Percentiles rank a stretch among this genome's conserved stretches.
These are phyloP conservation scores for Leptomonas pyrrhocoris DNA, from an alignment of 208 protist species.

Conservation along the genomic window DNA sequence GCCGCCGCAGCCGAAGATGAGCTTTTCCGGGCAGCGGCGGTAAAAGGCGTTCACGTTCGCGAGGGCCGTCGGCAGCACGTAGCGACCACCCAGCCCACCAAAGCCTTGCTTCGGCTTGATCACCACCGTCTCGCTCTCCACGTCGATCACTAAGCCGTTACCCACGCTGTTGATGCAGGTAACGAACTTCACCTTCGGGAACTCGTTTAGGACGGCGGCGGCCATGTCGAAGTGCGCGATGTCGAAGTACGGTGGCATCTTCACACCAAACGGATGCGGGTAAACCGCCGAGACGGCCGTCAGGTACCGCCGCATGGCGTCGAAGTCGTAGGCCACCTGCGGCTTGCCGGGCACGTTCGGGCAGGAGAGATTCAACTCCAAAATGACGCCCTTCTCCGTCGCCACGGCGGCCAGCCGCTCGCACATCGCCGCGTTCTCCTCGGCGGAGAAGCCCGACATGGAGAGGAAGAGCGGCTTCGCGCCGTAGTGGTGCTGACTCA, in stretches of 20 bases:
- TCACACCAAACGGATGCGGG: slow-evolving; percentile 82
- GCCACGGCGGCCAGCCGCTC: slow-evolving; percentile 49
- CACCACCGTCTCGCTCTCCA: slow-evolving; percentile 78
- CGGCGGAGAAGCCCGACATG: slow-evolving; percentile 79
- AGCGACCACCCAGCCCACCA: slow-evolving; percentile 81
- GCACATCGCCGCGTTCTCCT: slow-evolving; percentile 83
- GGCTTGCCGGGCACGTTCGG: slow-evolving; percentile 91
- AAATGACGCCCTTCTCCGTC: slow-evolving; percentile 59
- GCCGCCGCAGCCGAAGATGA: slow-evolving; percentile 86
- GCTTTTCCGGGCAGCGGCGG: slow-evolving; percentile 78
- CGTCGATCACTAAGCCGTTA: slow-evolving; percentile 87
- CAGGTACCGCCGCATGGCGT: slow-evolving; percentile 71
- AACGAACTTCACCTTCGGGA: slow-evolving; percentile 80
- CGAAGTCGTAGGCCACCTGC: slow-evolving; percentile 90
- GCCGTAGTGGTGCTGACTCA: slow-evolving; percentile 55
- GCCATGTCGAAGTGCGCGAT: slow-evolving; percentile 89
- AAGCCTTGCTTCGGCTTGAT: slow-evolving; percentile 91
- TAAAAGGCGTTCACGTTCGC: slow-evolving; percentile 91
- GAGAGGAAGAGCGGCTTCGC: slow-evolving; percentile 87
- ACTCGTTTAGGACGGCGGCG: slow-evolving; percentile 81
- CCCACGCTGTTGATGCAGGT: slow-evolving; percentile 91
- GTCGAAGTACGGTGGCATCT: slow-evolving; percentile 92
- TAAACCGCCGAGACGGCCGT: slow-evolving; percentile 62
- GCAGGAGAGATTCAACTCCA: slow-evolving; percentile 91
- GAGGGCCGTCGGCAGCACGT: slow-evolving; percentile 88